Conservation (phyloP, 441 rosid genomes). For the Adansonia madagascariensis region DNA sequence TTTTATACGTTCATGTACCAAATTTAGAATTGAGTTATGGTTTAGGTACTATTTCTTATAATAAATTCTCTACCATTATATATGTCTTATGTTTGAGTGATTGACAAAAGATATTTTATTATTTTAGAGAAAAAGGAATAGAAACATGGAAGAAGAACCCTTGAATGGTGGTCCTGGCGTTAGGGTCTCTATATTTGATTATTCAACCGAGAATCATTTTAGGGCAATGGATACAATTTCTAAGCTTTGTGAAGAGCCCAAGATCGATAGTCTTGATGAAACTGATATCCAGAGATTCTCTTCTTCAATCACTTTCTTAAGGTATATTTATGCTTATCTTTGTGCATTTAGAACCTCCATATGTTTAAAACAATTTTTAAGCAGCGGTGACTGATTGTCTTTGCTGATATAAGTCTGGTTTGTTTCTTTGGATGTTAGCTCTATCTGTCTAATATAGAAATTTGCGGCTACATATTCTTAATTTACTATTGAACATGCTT, state of each 20-base stretch:
- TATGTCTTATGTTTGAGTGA: not conserved
- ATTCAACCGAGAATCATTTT: slow-evolving; percentile 65
- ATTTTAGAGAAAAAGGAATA: not conserved
- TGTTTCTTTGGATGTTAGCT: not conserved
- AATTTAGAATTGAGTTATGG: not conserved
- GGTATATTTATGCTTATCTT: slow-evolving; percentile 41
- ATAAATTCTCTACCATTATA: slow-evolving; percentile 4
- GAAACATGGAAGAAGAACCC: slow-evolving; percentile 32
- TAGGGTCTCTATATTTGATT: slow-evolving; percentile 63
- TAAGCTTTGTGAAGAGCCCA: slow-evolving; percentile 58
- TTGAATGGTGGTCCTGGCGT: slow-evolving; percentile 27
- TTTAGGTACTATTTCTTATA: not conserved
- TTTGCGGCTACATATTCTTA: not conserved
- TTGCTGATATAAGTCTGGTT: not conserved
- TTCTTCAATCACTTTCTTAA: slow-evolving; percentile 64
- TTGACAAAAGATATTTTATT: not conserved
- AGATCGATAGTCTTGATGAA: slow-evolving; percentile 37
- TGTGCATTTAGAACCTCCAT: slow-evolving; percentile 12
- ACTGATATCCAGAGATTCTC: slow-evolving; percentile 44
- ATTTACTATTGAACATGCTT: slow-evolving; percentile 15
- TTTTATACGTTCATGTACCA: not conserved
- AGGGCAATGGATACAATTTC: slow-evolving; percentile 54
- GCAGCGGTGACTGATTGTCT: not conserved
- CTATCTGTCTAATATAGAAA: not conserved
- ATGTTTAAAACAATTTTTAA: not conserved